phyloP scores from a whole-genome alignment of 495 filamentous ascomycete genomes.

The Penicillium parvum region DNA sequence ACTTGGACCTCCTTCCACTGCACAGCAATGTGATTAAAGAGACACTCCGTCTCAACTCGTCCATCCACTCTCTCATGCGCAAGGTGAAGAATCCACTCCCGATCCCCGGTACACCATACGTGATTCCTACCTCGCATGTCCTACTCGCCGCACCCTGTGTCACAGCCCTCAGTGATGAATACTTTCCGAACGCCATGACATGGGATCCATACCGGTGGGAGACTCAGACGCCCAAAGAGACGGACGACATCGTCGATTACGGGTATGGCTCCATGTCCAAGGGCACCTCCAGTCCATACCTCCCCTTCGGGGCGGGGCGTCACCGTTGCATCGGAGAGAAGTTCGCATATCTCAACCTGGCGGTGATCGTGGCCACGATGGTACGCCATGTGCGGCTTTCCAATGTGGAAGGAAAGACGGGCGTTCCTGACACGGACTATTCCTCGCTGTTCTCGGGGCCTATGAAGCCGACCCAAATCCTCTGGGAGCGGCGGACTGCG shows the following conservation, averaged over 20 bases:
- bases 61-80: slow-evolving; percentile 82
- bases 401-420: slow-evolving; percentile 63
- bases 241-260: slow-evolving; percentile 74
- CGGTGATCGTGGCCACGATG: slow-evolving; percentile 75
- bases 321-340: slow-evolving; percentile 97
- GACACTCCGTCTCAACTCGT: slow-evolving; percentile 72
- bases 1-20: slow-evolving; percentile 65
- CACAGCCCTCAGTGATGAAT: slow-evolving; percentile 59
- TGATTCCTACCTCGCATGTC: slow-evolving; percentile 69
- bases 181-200: slow-evolving; percentile 73
- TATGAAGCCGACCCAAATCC: too few relatives aligned
- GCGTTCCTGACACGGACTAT: slow-evolving; percentile 81
- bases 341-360: slow-evolving; percentile 90
- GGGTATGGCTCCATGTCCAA: slow-evolving; percentile 94
- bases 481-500: too few relatives aligned
- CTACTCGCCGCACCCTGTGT: slow-evolving; percentile 81
- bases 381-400: slow-evolving; percentile 71
- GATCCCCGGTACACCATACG: slow-evolving; percentile 71
- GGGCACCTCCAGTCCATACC: slow-evolving; percentile 79
- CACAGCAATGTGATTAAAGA: slow-evolving; percentile 72
- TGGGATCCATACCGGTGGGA: slow-evolving; percentile 95
- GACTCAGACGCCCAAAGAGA: slow-evolving; percentile 58
- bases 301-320: slow-evolving; percentile 90
- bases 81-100: slow-evolving; percentile 76
- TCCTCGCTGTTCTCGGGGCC: too few relatives aligned